A percentile compares a stretch with the other conserved stretches of the same genome.
Evolutionary conservation across 2,329 filamentous ascomycete species (phyloP).

Genomic region (Shiraia sp.): DNA sequence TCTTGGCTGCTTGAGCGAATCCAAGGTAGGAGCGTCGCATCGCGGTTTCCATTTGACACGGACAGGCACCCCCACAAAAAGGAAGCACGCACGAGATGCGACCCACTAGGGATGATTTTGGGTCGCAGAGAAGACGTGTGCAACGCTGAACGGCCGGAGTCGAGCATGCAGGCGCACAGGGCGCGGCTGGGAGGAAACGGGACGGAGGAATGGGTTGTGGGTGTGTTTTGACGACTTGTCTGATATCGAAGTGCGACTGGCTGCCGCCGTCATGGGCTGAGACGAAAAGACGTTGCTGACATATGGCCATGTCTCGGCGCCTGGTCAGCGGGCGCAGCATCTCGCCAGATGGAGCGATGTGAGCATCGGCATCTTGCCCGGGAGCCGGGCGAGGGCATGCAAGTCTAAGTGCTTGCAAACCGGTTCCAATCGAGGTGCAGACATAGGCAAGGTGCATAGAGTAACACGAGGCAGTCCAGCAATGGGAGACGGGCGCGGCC

Average conservation of each 20-base stretch:
- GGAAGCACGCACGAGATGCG: conserved; percentile 5
- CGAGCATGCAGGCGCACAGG: conserved; percentile 29
- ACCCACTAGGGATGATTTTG: conserved; percentile 4
- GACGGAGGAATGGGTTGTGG: conserved; percentile 16
- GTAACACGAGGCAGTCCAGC: background rate
- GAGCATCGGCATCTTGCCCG: too few species aligned
- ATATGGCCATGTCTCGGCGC: background rate
- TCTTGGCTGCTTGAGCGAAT: conserved; percentile 13
- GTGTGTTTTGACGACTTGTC: conserved; percentile 15
- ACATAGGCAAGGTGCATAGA: conserved; percentile 9
- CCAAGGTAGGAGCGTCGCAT: conserved; percentile 1
- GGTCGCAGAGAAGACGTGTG: conserved; percentile 17
- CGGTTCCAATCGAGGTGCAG: conserved; percentile 6
- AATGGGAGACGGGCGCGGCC: background rate
- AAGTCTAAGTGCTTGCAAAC: background rate
- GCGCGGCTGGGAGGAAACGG: conserved; percentile 22
- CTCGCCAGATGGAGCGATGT: too few species aligned
- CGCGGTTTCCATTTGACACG: conserved; percentile 8
- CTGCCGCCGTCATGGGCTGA: conserved; percentile 13
- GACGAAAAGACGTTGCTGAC: background rate
- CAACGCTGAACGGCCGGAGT: conserved; percentile 8
- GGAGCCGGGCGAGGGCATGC: too few species aligned
- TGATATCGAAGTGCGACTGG: conserved; percentile 22
- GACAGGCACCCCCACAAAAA: conserved; percentile 11
- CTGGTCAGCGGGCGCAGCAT: background rate